Conservation (phyloP, 345 rosid genomes). For the Melastoma malabathricum region DNA sequence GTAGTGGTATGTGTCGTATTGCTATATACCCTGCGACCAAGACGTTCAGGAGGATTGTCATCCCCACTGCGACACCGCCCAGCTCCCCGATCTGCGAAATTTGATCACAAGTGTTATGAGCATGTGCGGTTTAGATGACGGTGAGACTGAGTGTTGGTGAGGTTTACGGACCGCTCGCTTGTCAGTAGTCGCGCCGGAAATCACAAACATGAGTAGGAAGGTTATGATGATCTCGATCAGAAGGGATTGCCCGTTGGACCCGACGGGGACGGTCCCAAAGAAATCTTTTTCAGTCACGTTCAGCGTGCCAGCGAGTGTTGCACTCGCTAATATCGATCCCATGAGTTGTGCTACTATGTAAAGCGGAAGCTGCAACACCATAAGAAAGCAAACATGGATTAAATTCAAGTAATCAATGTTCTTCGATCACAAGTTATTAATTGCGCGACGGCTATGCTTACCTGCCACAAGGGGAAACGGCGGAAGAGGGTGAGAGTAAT, state of each 20-base stretch:
- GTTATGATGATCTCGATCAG: conserved; percentile 44
- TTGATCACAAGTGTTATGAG: too few species aligned
- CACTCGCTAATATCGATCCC: conserved; percentile 51
- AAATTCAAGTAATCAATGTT: too few species aligned
- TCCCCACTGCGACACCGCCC: conserved; percentile 45
- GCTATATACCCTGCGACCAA: conserved; percentile 41
- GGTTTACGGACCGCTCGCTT: conserved; percentile 24
- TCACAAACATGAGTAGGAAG: conserved; percentile 57
- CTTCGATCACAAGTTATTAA: too few species aligned
- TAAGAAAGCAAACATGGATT: background rate
- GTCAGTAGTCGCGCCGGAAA: conserved; percentile 39
- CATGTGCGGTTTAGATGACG: too few species aligned
- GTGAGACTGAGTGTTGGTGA: too few species aligned
- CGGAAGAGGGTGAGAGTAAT: conserved; percentile 16
- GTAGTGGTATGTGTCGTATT: background rate
- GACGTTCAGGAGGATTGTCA: conserved; percentile 46
- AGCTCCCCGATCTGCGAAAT: conserved; percentile 25
- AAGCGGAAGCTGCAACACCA: conserved; percentile 26
- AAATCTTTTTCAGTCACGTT: conserved; percentile 30
- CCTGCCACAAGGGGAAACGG: conserved; percentile 18
- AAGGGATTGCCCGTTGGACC: conserved; percentile 37
- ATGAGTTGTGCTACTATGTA: conserved; percentile 38
- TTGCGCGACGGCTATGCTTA: background rate
- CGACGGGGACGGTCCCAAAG: conserved; percentile 48
- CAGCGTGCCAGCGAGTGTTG: conserved; percentile 26